Conservation (phyloP, 2,329 filamentous ascomycete genomes). For the Fusarium sublunatum region DNA sequence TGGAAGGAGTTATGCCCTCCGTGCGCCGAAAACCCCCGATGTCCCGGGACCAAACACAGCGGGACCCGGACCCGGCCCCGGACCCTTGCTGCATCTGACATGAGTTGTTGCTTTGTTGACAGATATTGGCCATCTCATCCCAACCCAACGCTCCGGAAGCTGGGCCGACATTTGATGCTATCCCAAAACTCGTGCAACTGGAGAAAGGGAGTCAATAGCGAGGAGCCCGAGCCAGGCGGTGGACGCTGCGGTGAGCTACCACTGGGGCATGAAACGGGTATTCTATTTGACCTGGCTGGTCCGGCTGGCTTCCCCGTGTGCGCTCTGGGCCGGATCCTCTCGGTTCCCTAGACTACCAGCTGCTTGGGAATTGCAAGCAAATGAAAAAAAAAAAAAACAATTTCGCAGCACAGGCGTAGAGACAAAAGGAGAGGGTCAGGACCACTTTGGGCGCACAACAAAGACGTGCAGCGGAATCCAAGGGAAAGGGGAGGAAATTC, state of each 20-base stretch:
- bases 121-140: not conserved
- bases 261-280: conserved; percentile 41
- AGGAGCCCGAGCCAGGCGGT: conserved; percentile 39
- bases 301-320: conserved; percentile 44
- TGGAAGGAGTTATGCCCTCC: conserved; percentile 16
- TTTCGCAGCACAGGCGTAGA: conserved; percentile 31
- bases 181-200: conserved; percentile 28
- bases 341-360: conserved; percentile 45
- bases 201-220: conserved; percentile 36
- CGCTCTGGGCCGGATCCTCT: conserved; percentile 31
- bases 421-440: conserved; percentile 31
- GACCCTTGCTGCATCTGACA: conserved; percentile 7
- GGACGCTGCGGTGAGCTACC: conserved; percentile 35
- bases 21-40: conserved; percentile 36
- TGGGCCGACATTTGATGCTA: conserved; percentile 33
- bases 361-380: conserved; percentile 41
- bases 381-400: conserved; percentile 35
- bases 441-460: conserved; percentile 22
- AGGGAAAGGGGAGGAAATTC: conserved; percentile 16
- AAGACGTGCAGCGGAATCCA: conserved; percentile 20
- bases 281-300: conserved; percentile 42
- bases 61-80: conserved; percentile 9
- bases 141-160: conserved; percentile 17
- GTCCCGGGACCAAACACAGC: conserved; percentile 19
- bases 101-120: conserved; percentile 17